Evolutionary conservation across 1,284 basidiomycete genomes (phyloP).

Genomic region (Boletus smithii): DNA sequence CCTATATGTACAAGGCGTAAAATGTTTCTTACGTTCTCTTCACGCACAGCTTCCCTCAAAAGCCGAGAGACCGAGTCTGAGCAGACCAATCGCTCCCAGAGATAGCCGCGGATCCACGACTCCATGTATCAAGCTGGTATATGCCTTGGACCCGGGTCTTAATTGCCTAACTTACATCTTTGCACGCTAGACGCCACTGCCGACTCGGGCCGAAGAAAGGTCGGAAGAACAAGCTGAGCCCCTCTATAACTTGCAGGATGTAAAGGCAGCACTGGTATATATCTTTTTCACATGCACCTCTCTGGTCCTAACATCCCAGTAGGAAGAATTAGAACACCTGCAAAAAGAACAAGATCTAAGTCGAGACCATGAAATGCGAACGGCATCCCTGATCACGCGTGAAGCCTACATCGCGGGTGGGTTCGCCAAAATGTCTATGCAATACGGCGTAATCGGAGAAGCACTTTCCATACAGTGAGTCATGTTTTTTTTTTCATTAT

Average conservation of each 20-base stretch:
- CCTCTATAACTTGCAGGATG: conserved; percentile 10
- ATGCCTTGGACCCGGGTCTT: neutral
- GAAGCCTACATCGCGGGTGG: conserved; percentile 41
- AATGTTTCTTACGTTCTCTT: neutral
- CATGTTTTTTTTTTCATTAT: conserved; percentile 1
- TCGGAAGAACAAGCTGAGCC: neutral
- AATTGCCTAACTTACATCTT: neutral
- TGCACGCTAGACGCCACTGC: neutral
- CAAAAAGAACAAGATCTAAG: conserved; percentile 5
- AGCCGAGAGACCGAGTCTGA: neutral
- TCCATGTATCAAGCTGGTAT: neutral
- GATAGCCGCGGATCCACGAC: neutral
- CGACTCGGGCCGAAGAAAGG: neutral
- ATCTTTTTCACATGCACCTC: neutral
- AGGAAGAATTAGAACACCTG: conserved; percentile 14
- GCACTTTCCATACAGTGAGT: conserved; percentile 41
- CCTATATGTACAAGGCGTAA: neutral
- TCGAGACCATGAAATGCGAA: conserved; percentile 40
- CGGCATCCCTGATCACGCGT: conserved; percentile 50
- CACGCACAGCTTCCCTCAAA: neutral
- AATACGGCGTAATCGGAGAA: conserved; percentile 56
- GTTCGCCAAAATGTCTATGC: conserved; percentile 33
- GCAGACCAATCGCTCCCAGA: neutral
- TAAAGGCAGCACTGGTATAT: conserved; percentile 4
- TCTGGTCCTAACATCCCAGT: neutral